phyloP scores from a whole-genome alignment of 2,329 filamentous ascomycete genomes.

The Didymella lethalis region DNA sequence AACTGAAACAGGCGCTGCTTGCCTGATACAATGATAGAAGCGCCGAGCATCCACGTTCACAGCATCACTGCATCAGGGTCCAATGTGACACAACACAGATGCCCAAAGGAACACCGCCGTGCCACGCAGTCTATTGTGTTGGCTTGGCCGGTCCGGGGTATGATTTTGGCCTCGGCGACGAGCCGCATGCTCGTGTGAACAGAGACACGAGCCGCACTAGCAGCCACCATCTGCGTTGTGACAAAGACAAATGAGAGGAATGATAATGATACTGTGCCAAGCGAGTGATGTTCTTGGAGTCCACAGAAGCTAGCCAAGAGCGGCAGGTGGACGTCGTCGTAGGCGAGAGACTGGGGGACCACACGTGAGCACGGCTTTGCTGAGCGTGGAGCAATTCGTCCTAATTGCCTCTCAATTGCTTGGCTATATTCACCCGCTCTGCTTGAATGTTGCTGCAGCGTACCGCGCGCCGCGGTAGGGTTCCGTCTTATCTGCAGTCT shows the following conservation, averaged over 20 bases:
- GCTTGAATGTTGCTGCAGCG: conserved; percentile 20
- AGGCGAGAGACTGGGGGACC: conserved; percentile 17
- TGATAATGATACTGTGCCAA: conserved; percentile 21
- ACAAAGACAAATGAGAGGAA: conserved; percentile 24
- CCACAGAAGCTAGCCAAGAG: conserved; percentile 12
- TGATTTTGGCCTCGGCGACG: conserved; percentile 5
- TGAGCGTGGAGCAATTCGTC: conserved; percentile 14
- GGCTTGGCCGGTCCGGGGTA: conserved; percentile 10
- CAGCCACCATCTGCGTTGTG: conserved; percentile 29
- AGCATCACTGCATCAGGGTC: conserved; percentile 13
- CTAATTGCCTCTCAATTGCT: conserved; percentile 19
- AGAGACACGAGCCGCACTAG: conserved; percentile 17
- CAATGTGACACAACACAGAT: conserved; percentile 26
- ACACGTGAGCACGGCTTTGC: conserved; percentile 32
- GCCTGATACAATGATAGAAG: conserved; percentile 16
- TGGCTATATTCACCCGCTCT: conserved; percentile 20
- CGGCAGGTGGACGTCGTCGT: conserved; percentile 24
- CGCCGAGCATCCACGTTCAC: conserved; percentile 20
- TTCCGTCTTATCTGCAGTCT: conserved; percentile 23
- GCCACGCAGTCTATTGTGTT: conserved; percentile 12
- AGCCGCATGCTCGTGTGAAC: conserved; percentile 7
- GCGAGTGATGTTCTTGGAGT: conserved; percentile 11
- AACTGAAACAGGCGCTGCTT: conserved; percentile 27
- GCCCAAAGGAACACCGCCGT: conserved; percentile 17
- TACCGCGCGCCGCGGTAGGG: conserved; percentile 15